Evolutionary conservation across 2,329 filamentous ascomycete species (phyloP).

Genomic region (Pyrenophora teres): DNA sequence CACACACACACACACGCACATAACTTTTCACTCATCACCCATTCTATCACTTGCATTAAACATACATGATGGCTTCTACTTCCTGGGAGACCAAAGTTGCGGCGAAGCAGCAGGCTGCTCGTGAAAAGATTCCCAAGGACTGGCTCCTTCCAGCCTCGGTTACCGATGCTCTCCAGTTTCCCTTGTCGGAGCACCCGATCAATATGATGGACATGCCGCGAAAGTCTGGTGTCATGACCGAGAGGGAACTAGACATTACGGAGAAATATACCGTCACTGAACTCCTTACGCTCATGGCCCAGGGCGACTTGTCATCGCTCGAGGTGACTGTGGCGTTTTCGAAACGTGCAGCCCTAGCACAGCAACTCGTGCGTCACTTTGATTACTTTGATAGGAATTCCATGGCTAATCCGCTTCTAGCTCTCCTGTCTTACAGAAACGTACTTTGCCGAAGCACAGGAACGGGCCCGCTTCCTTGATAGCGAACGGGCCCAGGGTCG

Average conservation of each 20-base stretch:
- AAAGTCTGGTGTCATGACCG: constrained; percentile 61
- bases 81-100: constrained; percentile 6
- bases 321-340: constrained; percentile 57
- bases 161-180: constrained; percentile 3
- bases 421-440: constrained; percentile 63
- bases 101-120: constrained; percentile 1
- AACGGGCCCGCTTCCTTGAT: constrained; percentile 56
- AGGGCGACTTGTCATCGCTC: constrained; percentile 52
- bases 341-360: constrained; percentile 56
- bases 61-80: background rate
- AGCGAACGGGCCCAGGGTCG: constrained; percentile 51
- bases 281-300: constrained; percentile 44
- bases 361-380: constrained; percentile 52
- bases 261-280: constrained; percentile 39
- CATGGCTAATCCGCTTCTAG: constrained; percentile 32
- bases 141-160: constrained; percentile 43
- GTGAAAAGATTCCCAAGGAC: constrained; percentile 44
- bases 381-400: background rate
- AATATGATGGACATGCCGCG: constrained; percentile 52
- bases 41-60: no score
- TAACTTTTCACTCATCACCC: no score
- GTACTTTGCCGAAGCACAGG: constrained; percentile 57
- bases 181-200: constrained; percentile 2
- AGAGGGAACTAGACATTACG: constrained; percentile 54
- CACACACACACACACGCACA: no score